phyloP scores from a whole-genome alignment of 495 filamentous ascomycete species.

The Xylona heveae region DNA sequence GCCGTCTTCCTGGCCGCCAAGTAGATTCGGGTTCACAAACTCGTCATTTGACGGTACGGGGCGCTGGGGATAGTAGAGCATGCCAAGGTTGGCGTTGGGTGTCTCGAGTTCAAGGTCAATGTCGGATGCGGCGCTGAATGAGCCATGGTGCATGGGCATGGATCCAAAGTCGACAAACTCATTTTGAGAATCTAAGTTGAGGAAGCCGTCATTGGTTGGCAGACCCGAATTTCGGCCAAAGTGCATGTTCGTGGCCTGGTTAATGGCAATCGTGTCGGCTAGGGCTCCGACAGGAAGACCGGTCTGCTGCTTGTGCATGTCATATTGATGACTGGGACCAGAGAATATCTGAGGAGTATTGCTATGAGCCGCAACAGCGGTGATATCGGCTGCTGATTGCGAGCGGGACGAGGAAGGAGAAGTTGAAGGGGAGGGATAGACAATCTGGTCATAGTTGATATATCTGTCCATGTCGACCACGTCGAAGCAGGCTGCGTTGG shows the following conservation, averaged over 20 bases:
- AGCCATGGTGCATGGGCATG: background rate
- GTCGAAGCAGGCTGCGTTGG: conserved; percentile 19
- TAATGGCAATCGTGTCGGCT: conserved; percentile 44
- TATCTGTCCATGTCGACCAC: conserved; percentile 21
- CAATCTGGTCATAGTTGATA: conserved; percentile 21
- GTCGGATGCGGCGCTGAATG: conserved; percentile 3
- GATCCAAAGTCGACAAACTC: conserved; percentile 45
- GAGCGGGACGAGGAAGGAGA: conserved; percentile 18
- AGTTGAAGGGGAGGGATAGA: conserved; percentile 23
- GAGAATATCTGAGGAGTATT: conserved; percentile 25
- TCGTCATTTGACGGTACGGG: conserved; percentile 14
- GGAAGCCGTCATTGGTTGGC: background rate
- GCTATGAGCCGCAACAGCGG: conserved; percentile 16
- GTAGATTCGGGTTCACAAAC: conserved; percentile 48
- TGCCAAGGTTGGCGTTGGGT: conserved; percentile 21
- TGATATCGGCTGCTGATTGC: conserved; percentile 15
- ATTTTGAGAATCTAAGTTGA: conserved; percentile 17
- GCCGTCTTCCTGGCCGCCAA: conserved; percentile 35
- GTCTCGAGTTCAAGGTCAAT: conserved; percentile 40
- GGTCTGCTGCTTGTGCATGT: conserved; percentile 78
- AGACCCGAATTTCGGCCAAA: conserved; percentile 1
- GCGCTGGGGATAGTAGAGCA: conserved; percentile 20
- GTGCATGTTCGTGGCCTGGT: conserved; percentile 19
- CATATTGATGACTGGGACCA: conserved; percentile 81
- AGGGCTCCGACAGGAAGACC: conserved; percentile 64